Base-by-base conservation (phyloP, 2,329 filamentous ascomycete species). In the Paecilomyces dactylethromorphus region DNA sequence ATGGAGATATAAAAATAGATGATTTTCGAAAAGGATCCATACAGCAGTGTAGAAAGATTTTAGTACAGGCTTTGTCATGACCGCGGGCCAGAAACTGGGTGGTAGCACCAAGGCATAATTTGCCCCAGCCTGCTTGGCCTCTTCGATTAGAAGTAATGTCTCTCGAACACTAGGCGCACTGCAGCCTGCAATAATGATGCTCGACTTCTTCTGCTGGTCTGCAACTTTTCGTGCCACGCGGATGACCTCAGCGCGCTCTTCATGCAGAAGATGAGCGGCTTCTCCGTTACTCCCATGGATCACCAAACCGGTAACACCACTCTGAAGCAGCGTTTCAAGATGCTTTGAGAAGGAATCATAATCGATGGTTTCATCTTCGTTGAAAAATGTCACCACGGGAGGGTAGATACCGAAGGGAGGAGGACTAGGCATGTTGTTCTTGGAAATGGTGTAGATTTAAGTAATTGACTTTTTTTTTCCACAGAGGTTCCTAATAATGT, bases 141-240 rank as follows among this genome's bases (percentile, higher is more conserved):
- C 68, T 24, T 65, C 62, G 56, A 81, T 71, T 64, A 77, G 81
- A 62, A 84, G 78, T 58, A 90, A 79, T 13, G 84, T 84, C 74
- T 91, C 87, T 59, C 85, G 80, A 10, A 84, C 87, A 56, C 86
- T 88, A 69, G 89, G 87, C 56, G 83, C 81, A 57, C 87, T 87
- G 67, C 87, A 90, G 50, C 89, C 88, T 45, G 89, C 88, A 60
- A 91, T 87, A 63, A 91, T 74, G 51, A 45, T n/a, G 18, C 15
- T 45, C 8, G 35, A 18, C 35, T 45, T 45, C 35, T 45, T 45
- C 18, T n/a, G 35, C 13, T 45, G 35, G 8, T 45, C 35, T 3
- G 15, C 35, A 86, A 57, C 55, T 57, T 59, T 54, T 56, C 54
- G 50, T 78, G 69, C 82, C 53, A 83, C 74, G 12, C 80, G 72